Conservation (phyloP, 495 filamentous ascomycete genomes). For the Talaromyces borbonicus region DNA sequence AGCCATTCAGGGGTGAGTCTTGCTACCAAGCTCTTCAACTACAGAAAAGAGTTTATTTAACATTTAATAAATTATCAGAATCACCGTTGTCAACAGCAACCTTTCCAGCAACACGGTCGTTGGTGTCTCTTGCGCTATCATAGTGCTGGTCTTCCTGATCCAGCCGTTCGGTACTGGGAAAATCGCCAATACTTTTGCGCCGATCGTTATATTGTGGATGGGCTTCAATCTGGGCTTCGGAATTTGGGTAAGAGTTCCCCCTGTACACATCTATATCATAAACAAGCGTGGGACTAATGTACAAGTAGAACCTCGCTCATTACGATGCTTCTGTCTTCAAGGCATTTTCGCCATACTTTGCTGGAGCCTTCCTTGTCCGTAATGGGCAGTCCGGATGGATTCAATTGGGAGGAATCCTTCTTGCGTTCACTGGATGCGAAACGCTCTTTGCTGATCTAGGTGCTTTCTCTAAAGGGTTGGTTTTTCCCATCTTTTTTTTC, state of each 20-base stretch:
- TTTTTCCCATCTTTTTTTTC: not conserved
- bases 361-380: constrained; percentile 50
- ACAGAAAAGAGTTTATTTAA: no score
- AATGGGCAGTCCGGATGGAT: constrained; percentile 55
- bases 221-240: constrained; percentile 56
- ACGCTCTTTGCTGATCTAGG: constrained; percentile 68
- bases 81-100: constrained; percentile 30
- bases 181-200: constrained; percentile 55
- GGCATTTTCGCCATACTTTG: constrained; percentile 60
- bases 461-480: constrained; percentile 48
- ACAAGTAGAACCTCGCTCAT: constrained; percentile 43
- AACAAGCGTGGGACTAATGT: not conserved
- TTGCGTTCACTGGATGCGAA: constrained; percentile 67
- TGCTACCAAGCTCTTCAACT: no score
- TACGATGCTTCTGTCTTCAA: constrained; percentile 57
- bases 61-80: no score
- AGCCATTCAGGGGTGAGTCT: constrained; percentile 50
- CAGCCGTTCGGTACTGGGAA: constrained; percentile 63
- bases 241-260: constrained; percentile 41
- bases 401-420: constrained; percentile 57
- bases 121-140: constrained; percentile 57
- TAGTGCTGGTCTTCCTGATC: constrained; percentile 56
- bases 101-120: constrained; percentile 46
- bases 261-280: not conserved
- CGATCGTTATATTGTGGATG: constrained; percentile 67